Evolutionary conservation across 108 stramenopile species (phyloP).

Genomic region (Skeletonema costatum): DNA sequence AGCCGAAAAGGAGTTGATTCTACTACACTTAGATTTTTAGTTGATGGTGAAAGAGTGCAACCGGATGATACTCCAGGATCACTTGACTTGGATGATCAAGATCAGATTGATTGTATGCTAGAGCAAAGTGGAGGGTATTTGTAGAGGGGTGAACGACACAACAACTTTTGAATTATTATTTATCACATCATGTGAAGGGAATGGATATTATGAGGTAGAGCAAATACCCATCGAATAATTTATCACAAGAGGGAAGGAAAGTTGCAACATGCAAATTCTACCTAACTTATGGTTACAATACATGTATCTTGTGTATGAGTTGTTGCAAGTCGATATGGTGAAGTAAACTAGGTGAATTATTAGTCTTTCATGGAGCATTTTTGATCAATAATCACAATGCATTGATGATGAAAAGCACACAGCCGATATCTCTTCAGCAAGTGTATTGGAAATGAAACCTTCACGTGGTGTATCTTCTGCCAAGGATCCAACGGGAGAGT

Average conservation of each 20-base stretch:
- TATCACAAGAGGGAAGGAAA: too few relatives aligned
- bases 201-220: too few relatives aligned
- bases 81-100: constrained; percentile 95
- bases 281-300: background rate
- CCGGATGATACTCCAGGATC: constrained; percentile 81
- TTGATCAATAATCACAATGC: too few relatives aligned
- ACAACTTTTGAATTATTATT: background rate
- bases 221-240: too few relatives aligned
- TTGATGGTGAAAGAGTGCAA: constrained; percentile 93
- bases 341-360: background rate
- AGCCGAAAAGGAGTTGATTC: constrained; percentile 85
- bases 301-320: background rate
- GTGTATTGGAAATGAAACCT: too few relatives aligned
- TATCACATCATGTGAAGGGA: background rate
- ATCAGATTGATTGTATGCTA: constrained; percentile 96
- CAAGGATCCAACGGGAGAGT: too few relatives aligned
- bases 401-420: too few relatives aligned
- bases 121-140: constrained; percentile 74
- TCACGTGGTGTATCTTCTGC: too few relatives aligned
- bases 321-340: background rate
- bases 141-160: background rate
- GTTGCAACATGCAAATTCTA: background rate
- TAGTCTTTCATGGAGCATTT: background rate
- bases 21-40: constrained; percentile 83
- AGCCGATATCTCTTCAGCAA: too few relatives aligned